Evolutionary conservation across 805 yeast genomes (phyloP).

Genomic region (Pichia eremophila): DNA sequence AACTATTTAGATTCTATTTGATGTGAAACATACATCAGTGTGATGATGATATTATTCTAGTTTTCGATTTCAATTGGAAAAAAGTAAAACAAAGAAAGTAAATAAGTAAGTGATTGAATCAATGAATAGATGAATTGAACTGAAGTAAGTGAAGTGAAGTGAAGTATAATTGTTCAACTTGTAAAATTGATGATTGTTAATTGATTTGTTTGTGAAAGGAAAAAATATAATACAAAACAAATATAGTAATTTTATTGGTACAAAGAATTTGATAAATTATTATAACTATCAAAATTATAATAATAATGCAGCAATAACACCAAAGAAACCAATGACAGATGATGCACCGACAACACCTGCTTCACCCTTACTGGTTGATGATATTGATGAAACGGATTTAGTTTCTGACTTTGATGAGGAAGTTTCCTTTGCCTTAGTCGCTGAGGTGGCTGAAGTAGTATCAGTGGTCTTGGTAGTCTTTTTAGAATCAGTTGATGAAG

Average conservation of each 20-base stretch:
- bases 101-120: too few relatives aligned
- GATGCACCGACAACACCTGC: conserved; percentile 11
- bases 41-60: too few relatives aligned
- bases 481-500: background rate
- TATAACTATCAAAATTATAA: conserved; percentile 8
- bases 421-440: conserved; percentile 3
- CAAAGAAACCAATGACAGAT: conserved; percentile 12
- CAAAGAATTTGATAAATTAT: background rate
- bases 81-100: too few relatives aligned
- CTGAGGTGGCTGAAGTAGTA: too few relatives aligned
- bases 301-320: conserved; percentile 16
- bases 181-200: too few relatives aligned
- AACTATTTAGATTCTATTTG: too few relatives aligned
- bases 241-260: too few relatives aligned
- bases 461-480: conserved; percentile 10
- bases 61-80: too few relatives aligned
- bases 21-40: too few relatives aligned
- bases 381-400: conserved; percentile 13
- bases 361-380: conserved; percentile 12
- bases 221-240: too few relatives aligned
- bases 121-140: background rate
- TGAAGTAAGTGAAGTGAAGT: background rate
- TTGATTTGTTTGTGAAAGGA: too few relatives aligned
- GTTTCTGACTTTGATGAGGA: conserved; percentile 6
- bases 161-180: background rate